These are phyloP conservation scores for Aspergillus ruber DNA, from an alignment of 2,329 filamentous ascomycete genomes.

Conservation along the genomic window DNA sequence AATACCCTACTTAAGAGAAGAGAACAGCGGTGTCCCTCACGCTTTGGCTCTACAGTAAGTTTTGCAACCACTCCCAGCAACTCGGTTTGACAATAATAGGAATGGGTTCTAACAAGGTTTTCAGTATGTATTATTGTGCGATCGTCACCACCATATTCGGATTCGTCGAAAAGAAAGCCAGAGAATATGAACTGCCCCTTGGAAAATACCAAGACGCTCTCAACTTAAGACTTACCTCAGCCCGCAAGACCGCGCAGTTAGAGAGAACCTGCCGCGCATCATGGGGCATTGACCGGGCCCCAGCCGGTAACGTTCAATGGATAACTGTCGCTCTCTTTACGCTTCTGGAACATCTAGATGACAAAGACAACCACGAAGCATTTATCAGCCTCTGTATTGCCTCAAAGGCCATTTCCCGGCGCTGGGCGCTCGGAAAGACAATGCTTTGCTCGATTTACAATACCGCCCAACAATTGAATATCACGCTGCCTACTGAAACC, in stretches of 20 bases:
- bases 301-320: constrained; percentile 24
- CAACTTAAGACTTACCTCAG: constrained; percentile 18
- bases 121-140: constrained; percentile 32
- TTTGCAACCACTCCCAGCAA: not conserved
- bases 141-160: constrained; percentile 7
- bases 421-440: constrained; percentile 14
- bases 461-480: not conserved
- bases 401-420: constrained; percentile 19
- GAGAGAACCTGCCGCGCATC: constrained; percentile 18
- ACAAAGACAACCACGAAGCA: constrained; percentile 14
- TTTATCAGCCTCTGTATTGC: constrained; percentile 19
- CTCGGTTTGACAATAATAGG: not conserved
- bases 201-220: constrained; percentile 3
- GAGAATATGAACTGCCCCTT: not conserved
- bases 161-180: not conserved
- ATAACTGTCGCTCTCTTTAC: constrained; percentile 23
- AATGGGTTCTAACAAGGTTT: not conserved
- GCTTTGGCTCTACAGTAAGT: constrained; percentile 17
- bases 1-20: constrained; percentile 6
- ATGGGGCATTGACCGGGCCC: constrained; percentile 28
- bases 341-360: constrained; percentile 18
- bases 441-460: constrained; percentile 9
- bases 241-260: constrained; percentile 20
- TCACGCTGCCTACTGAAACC: not conserved
- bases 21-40: constrained; percentile 12